Evolutionary conservation across 768 basidiomycete species (phyloP).

Genomic region (Naganishia vaughanmartiniae): DNA sequence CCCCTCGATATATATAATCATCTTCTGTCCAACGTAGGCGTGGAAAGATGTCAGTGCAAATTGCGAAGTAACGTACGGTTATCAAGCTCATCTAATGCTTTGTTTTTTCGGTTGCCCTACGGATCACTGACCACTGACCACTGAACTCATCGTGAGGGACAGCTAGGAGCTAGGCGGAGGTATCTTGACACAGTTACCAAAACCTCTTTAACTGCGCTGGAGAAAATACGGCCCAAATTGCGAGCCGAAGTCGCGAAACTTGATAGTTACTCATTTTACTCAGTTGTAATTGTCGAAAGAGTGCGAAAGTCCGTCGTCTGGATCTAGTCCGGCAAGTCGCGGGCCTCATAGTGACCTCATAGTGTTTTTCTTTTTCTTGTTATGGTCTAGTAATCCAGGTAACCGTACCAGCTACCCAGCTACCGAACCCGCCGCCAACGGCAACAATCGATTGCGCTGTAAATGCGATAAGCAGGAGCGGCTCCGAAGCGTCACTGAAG

Average conservation of each 20-base stretch:
- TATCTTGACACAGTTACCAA: background rate
- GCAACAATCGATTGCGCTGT: background rate
- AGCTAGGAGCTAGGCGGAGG: background rate
- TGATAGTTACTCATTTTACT: too few relatives aligned
- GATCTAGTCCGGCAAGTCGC: background rate
- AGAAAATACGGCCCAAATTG: background rate
- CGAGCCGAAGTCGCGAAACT: background rate
- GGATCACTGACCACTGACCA: too few relatives aligned
- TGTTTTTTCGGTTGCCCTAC: background rate
- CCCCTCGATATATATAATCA: background rate
- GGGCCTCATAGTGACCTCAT: background rate
- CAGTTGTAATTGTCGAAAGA: too few relatives aligned
- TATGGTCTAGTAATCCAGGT: too few relatives aligned
- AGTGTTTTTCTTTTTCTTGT: too few relatives aligned
- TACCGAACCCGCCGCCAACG: too few relatives aligned
- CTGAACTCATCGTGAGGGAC: too few relatives aligned
- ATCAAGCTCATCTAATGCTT: background rate
- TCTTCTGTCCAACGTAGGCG: background rate
- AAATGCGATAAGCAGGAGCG: background rate
- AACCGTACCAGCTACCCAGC: too few relatives aligned
- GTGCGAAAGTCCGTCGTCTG: background rate
- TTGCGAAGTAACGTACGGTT: conserved; percentile 4
- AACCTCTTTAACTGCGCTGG: background rate
- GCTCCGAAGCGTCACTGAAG: background rate
- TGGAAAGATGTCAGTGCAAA: background rate